Evolutionary conservation across 176 grass and related monocot genomes (phyloP).

Genomic region (Hordeum vulgare): DNA sequence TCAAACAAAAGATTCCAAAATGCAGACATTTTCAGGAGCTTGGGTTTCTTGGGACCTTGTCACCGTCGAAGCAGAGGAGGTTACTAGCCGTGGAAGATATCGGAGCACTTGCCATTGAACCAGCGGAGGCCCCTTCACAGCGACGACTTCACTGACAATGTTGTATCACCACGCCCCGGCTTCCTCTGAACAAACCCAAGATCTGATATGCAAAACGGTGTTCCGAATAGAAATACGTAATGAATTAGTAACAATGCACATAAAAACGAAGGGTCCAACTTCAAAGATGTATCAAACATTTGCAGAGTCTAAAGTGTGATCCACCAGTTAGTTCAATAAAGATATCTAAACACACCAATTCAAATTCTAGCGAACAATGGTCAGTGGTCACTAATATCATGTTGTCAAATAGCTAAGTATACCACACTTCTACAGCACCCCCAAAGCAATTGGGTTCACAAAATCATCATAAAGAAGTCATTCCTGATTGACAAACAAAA

Average conservation of each 20-base stretch:
- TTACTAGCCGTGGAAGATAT: constrained; percentile 72
- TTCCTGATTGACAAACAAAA: no score
- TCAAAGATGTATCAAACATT: neutral
- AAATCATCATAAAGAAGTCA: no score
- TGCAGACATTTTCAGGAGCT: constrained; percentile 16
- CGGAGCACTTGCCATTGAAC: constrained; percentile 82
- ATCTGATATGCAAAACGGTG: constrained; percentile 16
- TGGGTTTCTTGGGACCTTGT: constrained; percentile 13
- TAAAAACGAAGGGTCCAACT: neutral
- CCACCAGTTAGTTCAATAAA: no score
- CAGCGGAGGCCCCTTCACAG: constrained; percentile 58
- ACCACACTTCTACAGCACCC: no score
- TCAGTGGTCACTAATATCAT: no score
- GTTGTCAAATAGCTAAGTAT: no score
- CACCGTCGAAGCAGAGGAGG: neutral
- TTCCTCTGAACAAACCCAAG: no score
- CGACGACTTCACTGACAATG: constrained; percentile 67
- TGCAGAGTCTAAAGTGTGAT: neutral
- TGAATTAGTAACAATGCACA: neutral
- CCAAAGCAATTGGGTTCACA: no score
- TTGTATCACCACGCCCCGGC: no score
- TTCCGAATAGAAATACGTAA: neutral
- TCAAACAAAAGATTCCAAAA: constrained; percentile 17
- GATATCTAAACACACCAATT: no score
- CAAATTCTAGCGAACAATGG: no score